Conservation (phyloP, 257 asterid genomes). For the Solanum corneliomulleri region DNA sequence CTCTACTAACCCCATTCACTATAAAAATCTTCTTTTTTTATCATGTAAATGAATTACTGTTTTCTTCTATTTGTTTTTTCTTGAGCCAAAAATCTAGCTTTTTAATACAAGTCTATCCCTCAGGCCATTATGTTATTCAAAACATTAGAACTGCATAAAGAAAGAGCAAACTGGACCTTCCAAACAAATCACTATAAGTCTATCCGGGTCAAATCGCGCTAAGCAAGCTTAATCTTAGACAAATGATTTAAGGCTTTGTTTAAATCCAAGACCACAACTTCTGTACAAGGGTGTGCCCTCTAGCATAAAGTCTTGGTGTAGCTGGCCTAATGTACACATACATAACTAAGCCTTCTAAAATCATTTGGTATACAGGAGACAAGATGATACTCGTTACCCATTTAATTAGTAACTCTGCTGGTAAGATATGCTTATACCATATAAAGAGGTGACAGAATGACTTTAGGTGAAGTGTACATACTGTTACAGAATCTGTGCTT, state of each 20-base stretch:
- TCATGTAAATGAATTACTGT: background rate
- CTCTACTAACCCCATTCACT: background rate
- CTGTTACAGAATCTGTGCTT: background rate
- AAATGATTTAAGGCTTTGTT: background rate
- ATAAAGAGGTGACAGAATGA: background rate
- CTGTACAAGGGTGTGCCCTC: background rate
- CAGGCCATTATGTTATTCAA: background rate
- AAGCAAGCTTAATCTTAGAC: background rate
- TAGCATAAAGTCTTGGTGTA: background rate
- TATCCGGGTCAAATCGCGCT: background rate
- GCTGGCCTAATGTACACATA: background rate
- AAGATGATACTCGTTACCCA: background rate
- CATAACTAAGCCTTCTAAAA: background rate
- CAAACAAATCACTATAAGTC: background rate
- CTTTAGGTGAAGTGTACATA: background rate
- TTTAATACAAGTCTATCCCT: background rate
- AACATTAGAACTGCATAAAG: background rate
- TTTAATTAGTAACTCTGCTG: background rate
- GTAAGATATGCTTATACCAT: background rate
- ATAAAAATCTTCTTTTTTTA: background rate
- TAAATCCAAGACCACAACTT: background rate
- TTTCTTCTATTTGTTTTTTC: background rate
- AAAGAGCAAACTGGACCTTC: background rate
- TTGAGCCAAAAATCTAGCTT: background rate
- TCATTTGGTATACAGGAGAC: background rate